These are phyloP conservation scores for Boletus edulis DNA, from an alignment of 768 basidiomycete genomes.

Conservation along the genomic window DNA sequence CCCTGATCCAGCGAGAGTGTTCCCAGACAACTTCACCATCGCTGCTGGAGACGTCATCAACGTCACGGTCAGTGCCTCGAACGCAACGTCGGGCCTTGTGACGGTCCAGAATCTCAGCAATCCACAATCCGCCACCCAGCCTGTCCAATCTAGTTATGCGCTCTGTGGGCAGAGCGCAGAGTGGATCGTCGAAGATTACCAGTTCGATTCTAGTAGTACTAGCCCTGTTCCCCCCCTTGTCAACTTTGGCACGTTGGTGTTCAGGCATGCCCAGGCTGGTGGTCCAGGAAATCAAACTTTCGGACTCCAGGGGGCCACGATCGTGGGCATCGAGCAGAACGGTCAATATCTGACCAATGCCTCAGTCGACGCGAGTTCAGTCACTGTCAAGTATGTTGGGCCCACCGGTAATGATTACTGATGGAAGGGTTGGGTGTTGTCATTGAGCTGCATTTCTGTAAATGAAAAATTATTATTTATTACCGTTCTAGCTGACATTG, in stretches of 20 bases:
- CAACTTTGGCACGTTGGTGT: slow-evolving; percentile 6
- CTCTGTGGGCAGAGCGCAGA: slow-evolving; percentile 6
- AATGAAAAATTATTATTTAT: too few relatives aligned
- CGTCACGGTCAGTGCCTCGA: neutral
- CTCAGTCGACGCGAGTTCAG: neutral
- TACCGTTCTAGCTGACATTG: too few relatives aligned
- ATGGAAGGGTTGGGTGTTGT: too few relatives aligned
- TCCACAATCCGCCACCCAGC: neutral
- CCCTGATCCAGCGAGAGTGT: too few relatives aligned
- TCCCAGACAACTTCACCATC: too few relatives aligned
- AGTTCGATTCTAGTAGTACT: rapidly evolving
- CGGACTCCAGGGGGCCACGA: neutral
- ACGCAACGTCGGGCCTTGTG: neutral
- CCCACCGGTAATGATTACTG: too few relatives aligned
- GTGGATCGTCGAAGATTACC: slow-evolving; percentile 10
- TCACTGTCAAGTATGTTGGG: too few relatives aligned
- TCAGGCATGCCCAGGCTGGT: neutral
- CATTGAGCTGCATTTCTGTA: too few relatives aligned
- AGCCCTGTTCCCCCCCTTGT: neutral
- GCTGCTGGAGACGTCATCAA: too few relatives aligned
- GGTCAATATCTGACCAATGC: neutral
- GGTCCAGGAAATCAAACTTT: neutral
- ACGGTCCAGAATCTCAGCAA: slow-evolving; percentile 6
- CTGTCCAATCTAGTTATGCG: neutral
- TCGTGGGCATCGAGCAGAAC: neutral